Base-by-base conservation (phyloP, 768 basidiomycete genomes). In the Tricholoma flavovirens region DNA sequence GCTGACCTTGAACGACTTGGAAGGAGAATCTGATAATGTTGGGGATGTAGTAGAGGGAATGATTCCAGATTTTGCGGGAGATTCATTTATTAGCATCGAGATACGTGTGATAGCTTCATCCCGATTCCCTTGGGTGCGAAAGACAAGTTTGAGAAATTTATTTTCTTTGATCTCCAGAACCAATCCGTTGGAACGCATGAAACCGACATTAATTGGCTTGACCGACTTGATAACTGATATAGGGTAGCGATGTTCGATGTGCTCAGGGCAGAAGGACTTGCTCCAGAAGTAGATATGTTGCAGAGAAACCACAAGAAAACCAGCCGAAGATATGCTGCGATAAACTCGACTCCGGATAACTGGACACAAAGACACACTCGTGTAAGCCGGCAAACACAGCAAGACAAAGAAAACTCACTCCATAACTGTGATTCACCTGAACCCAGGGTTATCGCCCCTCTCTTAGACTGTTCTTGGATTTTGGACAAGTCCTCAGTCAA, bases 201-300 rank as follows among this genome's bases (percentile, higher is more conserved):
- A 56, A 7, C 62, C 54, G 42, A 67, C 40, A n/a, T 62, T 63
- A 49, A 75, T 71, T 2, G 69, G 60, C 46, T 69, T 71, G 12
- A 76, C 75, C 33, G 66, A 60, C 53, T 75, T 75, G 57, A 84
- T 56, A 32, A 68, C 70, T 4, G 69, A 63, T 22, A 75, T 56
- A 5, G 74, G 69, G 60, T 82, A 68, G 9, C 81, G 81, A 57
- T 79, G 76, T 46, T 66, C 66, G 26, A 75, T 57, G 57, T 78
- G 72, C 24, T 59, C 53, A 43, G 67, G 67, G 15, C 73, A 69
- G 17, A 75, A 64, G 51, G 68, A 73, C 60, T 75, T 76, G 59
- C 73, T 71, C 79, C 78, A 81, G 66, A 80, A 81, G 29, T 74
- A 71, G 26, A 81, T 54, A 57, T 71, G 73, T 36, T 68, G 61